Evolutionary conservation across 768 basidiomycete genomes (phyloP), one percentile per base, ranked within the genome.

Genomic region (Mrakia blollopis): DNA sequence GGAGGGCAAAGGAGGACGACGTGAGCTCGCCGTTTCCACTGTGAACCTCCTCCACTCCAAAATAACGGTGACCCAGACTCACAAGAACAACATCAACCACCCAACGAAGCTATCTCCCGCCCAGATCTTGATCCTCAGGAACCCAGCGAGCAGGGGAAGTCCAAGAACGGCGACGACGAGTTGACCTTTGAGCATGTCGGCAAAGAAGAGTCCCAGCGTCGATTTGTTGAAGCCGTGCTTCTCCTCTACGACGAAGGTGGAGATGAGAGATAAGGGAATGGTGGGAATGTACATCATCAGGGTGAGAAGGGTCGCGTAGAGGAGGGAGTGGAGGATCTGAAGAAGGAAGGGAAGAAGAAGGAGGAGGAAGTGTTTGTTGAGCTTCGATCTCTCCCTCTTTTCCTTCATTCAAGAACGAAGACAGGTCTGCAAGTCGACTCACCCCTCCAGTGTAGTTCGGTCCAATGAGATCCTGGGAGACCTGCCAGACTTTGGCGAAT

Each of bases 151-250:
- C 85, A 97, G 91, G 0, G 96, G 96, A 0, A 90, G 86, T 10
- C 94, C 93, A 25, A 98, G 85, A 61, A 84, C 87, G 76, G 90
- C 87, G 14, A 37, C 88, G 89, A 96, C 82, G 14, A 85, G 84
- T 91, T 90, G 93, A 44, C 89, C 87, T 83, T 97, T 98, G 81
- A 95, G 41, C 52, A 92, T 82, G 83, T 99, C 96, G 2, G 87
- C 84, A 72, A 94, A 82, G 83, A 92, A 98, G 5, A 95, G 85
- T 23, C 80, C 80, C 0, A 89, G 88, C 0, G 94, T 92, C 8
- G 90, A 94, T 85, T 98, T 97, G 87, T 98, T 99, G 87, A 98
- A 98, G 0, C 95, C 95, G 79, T 97, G 93, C 79, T 90, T 91
- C 82, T 96, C 91, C 84, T 98, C 97, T 54, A 98, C 86, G 8